Evolutionary conservation across 1,284 basidiomycete species (phyloP).

Genomic region (Coriolopsis trogii): DNA sequence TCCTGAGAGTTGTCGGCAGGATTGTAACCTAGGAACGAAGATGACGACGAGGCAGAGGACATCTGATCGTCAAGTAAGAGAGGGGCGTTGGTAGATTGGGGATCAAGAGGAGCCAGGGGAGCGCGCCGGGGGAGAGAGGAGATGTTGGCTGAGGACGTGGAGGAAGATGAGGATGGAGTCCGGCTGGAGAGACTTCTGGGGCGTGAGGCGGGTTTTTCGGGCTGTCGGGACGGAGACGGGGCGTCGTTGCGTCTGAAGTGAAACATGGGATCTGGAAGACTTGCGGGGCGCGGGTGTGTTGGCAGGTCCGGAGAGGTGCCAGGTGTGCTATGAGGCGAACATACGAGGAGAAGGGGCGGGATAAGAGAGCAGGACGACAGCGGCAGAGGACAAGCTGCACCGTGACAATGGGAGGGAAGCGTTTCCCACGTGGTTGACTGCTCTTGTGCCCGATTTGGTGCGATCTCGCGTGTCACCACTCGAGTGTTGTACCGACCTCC

Average conservation of each 20-base stretch:
- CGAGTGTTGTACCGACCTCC: constrained; percentile 1
- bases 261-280: constrained; percentile 19
- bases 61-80: constrained; percentile 33
- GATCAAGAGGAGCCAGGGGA: constrained; percentile 34
- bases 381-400: constrained; percentile 1
- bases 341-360: constrained; percentile 8
- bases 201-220: constrained; percentile 23
- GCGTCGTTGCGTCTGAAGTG: constrained; percentile 22
- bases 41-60: constrained; percentile 27
- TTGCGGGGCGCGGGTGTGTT: background rate
- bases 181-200: constrained; percentile 20
- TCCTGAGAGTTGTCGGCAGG: constrained; percentile 29
- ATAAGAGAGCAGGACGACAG: constrained; percentile 2
- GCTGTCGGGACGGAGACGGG: constrained; percentile 19
- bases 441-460: constrained; percentile 25
- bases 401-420: constrained; percentile 1
- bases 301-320: background rate
- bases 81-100: constrained; percentile 27
- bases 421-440: constrained; percentile 23
- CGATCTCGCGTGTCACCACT: constrained; percentile 10
- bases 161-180: constrained; percentile 11
- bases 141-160: constrained; percentile 9
- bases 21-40: constrained; percentile 30
- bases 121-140: constrained; percentile 26
- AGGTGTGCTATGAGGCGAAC: constrained; percentile 12